phyloP scores from a whole-genome alignment of 2,329 filamentous ascomycete species.

The Coccinonectria pachysandricola region DNA sequence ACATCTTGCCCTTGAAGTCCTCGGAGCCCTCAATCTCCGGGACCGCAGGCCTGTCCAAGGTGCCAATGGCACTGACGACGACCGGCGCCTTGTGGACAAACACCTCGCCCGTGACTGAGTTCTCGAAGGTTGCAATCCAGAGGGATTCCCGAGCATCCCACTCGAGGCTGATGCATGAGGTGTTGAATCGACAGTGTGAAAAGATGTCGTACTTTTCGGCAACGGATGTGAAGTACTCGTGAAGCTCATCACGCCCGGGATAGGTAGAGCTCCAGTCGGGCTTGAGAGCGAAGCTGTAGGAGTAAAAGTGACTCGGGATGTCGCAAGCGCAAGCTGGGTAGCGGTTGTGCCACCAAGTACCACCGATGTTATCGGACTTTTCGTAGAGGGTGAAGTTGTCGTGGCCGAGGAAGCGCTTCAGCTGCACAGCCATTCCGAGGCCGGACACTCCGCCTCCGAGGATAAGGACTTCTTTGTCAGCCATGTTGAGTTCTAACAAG shows the following conservation, averaged over 20 bases:
- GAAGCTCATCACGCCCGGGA: conserved; percentile 1
- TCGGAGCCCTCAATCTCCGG: conserved; percentile 2
- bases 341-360: conserved; percentile 9
- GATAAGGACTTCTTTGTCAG: conserved; percentile 4
- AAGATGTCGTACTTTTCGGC: conserved; percentile 3
- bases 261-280: conserved; percentile 3
- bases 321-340: conserved; percentile 4
- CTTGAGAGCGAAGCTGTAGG: conserved; percentile 3
- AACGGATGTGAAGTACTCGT: conserved; percentile 2
- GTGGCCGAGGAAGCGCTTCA: conserved; percentile 7
- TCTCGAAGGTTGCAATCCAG: conserved; percentile 2
- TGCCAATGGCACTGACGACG: conserved; percentile 2
- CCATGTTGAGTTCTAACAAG: no score
- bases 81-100: conserved; percentile 1
- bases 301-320: conserved; percentile 4
- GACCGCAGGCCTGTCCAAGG: conserved; percentile 2
- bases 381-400: conserved; percentile 8
- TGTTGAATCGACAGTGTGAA: conserved; percentile 2
- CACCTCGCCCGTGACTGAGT: conserved; percentile 1
- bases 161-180: conserved; percentile 1
- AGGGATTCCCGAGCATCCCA: not conserved
- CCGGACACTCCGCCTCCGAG: conserved; percentile 9
- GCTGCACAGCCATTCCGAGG: conserved; percentile 9
- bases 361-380: conserved; percentile 9
- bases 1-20: not conserved